These are phyloP conservation scores for Eutrema yunnanense DNA, from an alignment of 345 rosid species.

Conservation along the genomic window DNA sequence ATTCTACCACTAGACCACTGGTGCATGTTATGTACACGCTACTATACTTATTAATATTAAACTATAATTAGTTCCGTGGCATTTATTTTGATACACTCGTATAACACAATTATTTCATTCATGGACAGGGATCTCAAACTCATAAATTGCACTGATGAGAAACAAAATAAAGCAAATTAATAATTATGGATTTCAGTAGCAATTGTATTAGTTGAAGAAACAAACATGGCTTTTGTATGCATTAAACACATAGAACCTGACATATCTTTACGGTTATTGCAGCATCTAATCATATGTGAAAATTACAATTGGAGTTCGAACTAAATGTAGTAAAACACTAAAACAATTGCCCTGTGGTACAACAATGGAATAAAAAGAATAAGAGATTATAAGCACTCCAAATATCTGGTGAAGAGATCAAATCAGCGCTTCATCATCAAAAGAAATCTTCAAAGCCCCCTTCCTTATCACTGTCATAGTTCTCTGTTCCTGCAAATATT, in stretches of 20 bases:
- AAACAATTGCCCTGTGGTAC: conserved; percentile 18
- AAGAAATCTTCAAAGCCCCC: conserved; percentile 85
- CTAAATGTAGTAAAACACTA: conserved; percentile 15
- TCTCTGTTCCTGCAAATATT: conserved; percentile 55
- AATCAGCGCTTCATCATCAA: conserved; percentile 32
- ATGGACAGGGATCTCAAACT: neutral
- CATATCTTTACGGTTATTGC: conserved; percentile 7
- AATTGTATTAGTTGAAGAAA: conserved; percentile 8
- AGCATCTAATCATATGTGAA: conserved; percentile 7
- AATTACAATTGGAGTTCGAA: conserved; percentile 4
- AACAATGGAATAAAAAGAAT: conserved; percentile 12
- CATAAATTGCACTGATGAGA: neutral
- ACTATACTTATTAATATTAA: no score
- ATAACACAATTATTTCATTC: neutral
- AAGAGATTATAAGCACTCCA: neutral
- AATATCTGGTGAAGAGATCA: conserved; percentile 2
- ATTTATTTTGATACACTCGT: no score
- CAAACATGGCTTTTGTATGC: conserved; percentile 14
- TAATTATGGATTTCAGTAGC: neutral
- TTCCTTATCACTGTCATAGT: conserved; percentile 47
- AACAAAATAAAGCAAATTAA: neutral
- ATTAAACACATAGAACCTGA: conserved; percentile 1
- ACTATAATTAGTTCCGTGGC: no score
- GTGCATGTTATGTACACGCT: conserved; percentile 19
- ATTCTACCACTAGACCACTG: conserved; percentile 82